Evolutionary conservation across 768 basidiomycete genomes (phyloP).

Genomic region (Suillus subalutaceus): DNA sequence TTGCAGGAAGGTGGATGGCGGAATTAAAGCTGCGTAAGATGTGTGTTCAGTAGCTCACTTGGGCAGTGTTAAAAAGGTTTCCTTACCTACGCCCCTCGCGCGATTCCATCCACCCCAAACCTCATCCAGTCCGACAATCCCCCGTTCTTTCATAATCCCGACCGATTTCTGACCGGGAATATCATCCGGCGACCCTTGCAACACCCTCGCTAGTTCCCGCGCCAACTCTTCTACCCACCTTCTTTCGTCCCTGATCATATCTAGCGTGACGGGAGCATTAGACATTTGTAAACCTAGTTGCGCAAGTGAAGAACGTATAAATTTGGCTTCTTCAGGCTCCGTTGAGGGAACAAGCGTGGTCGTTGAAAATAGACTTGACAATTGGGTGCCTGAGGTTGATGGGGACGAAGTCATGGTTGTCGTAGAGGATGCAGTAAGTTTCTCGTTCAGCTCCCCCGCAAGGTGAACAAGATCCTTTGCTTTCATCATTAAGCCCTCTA

Average conservation of each 20-base stretch:
- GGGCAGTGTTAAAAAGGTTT: slow-evolving; percentile 10
- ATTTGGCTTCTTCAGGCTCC: slow-evolving; percentile 82
- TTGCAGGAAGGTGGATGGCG: slow-evolving; percentile 84
- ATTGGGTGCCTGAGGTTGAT: slow-evolving; percentile 22
- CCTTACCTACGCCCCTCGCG: slow-evolving; percentile 85
- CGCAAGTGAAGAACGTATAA: slow-evolving; percentile 87
- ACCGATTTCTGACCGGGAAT: slow-evolving; percentile 22
- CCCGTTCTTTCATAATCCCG: slow-evolving; percentile 79
- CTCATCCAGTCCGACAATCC: slow-evolving; percentile 87
- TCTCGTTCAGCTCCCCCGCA: slow-evolving; percentile 86
- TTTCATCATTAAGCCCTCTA: slow-evolving; percentile 89
- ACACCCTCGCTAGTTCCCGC: slow-evolving; percentile 74
- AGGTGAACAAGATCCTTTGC: slow-evolving; percentile 92
- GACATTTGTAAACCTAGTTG: slow-evolving; percentile 83
- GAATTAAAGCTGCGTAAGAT: slow-evolving; percentile 71
- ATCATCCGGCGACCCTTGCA: slow-evolving; percentile 49
- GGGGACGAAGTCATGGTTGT: slow-evolving; percentile 16
- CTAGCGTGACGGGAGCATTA: slow-evolving; percentile 81
- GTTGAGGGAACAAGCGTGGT: slow-evolving; percentile 41
- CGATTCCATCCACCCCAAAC: slow-evolving; percentile 97
- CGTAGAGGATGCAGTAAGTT: slow-evolving; percentile 55
- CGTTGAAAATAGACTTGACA: slow-evolving; percentile 25
- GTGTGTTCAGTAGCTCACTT: not conserved
- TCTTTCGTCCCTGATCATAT: slow-evolving; percentile 84
- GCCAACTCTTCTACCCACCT: slow-evolving; percentile 82